Base-by-base conservation (phyloP, 192 early-diverging fungal species). In the Glomus cerebriforme region DNA sequence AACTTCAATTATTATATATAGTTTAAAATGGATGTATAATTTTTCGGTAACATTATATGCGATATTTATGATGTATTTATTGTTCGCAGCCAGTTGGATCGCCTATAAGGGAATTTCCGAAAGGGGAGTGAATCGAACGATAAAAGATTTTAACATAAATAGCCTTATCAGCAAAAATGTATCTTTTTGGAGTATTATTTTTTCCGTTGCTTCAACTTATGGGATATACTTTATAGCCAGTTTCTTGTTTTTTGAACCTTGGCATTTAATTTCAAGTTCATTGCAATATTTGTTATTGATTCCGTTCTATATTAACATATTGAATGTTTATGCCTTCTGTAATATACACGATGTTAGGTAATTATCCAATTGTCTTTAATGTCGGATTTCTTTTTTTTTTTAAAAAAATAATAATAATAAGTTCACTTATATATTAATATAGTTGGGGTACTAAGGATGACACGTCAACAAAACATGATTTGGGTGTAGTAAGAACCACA, bases 361-460 rank as follows among this genome's bases (percentile, higher is more conserved):
- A 58, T 54, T 7, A 26, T 31, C 29, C 7, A 15, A n/a, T 12
- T 35, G 7, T 10, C 15, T 22, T 39, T 35, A 35, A 35, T 35
- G 1, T 35, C 34, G 5, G 34, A 5, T 35, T 39, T 8, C 2
- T 13, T n/a, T 74, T 8, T 13, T 74, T 34, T 17, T 39, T 74
- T 27, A 31, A 59, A 31, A 9, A 39, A 39, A 39, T 39, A 39
- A 27, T 24, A 6, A 39, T 22, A 24, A 32, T 32, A 27, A 5
- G 78, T 87, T 82, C 76, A 90, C 86, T 85, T 81, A 32, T 90
- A 62, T 86, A 89, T 82, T 87, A 87, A 67, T 85, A 87, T 62
- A 90, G 89, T 59, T 96, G 94, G 95, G 95, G 94, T 70, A 95
- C 94, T 17, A 95, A 95, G 83, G 93, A 94, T 43, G 92, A 92